phyloP scores from a whole-genome alignment of 768 basidiomycete genomes.

The Tricholoma sp. region DNA sequence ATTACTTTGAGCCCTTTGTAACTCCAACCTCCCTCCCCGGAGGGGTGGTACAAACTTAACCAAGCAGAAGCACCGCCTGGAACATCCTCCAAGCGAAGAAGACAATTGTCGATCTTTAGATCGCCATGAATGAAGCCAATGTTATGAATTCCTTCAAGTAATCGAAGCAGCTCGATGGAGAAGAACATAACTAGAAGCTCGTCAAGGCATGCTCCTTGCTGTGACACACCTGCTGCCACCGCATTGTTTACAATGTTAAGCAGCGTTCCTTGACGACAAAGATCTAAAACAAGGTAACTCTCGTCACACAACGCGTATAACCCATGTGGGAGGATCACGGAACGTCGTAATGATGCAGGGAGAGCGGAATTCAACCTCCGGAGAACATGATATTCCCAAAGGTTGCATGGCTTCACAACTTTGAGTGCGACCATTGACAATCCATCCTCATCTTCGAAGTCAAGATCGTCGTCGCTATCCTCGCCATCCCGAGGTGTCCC shows the following conservation, averaged over 20 bases:
- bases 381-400: slow-evolving; percentile 92
- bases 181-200: slow-evolving; percentile 96
- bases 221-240: slow-evolving; percentile 64
- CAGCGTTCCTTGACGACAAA: slow-evolving; percentile 87
- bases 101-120: slow-evolving; percentile 98
- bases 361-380: slow-evolving; percentile 70
- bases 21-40: slow-evolving; percentile 80
- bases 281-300: slow-evolving; percentile 83
- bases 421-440: slow-evolving; percentile 77
- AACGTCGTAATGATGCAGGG: slow-evolving; percentile 50
- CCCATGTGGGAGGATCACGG: slow-evolving; percentile 71
- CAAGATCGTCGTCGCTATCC: slow-evolving; percentile 49
- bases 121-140: slow-evolving; percentile 94
- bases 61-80: slow-evolving; percentile 66
- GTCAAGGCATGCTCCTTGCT: slow-evolving; percentile 79
- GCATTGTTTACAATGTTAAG: slow-evolving; percentile 91
- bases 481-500: slow-evolving; percentile 44
- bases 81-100: slow-evolving; percentile 85
- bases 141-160: slow-evolving; percentile 77
- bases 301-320: slow-evolving; percentile 87
- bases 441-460: slow-evolving; percentile 51
- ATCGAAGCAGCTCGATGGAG: slow-evolving; percentile 79
- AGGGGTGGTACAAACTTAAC: slow-evolving; percentile 69
- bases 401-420: slow-evolving; percentile 79
- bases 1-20: slow-evolving; percentile 88